Percentiles rank a stretch among this genome's conserved stretches.
phyloP scores from a whole-genome alignment of 75 land plant species.

The Chamaecyparis obtusa region DNA sequence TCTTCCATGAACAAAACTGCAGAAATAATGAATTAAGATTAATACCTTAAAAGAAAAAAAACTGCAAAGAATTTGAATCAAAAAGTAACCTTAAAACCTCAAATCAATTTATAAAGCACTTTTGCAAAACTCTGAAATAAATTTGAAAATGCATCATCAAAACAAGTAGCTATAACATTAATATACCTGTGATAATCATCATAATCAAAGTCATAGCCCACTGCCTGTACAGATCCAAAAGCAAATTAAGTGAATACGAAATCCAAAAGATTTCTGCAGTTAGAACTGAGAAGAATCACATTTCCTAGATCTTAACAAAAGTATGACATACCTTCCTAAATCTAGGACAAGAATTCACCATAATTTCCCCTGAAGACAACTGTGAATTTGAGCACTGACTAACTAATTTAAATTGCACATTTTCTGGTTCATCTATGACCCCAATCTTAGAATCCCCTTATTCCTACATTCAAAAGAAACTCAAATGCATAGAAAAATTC shows the following conservation, averaged over 20 bases:
- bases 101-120: not conserved
- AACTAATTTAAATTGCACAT: too few species aligned
- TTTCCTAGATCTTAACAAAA: too few species aligned
- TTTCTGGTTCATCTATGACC: too few species aligned
- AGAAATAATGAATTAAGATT: not conserved
- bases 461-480: too few species aligned
- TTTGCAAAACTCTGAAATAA: not conserved
- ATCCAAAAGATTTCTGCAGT: too few species aligned
- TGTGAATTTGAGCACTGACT: too few species aligned
- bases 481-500: not conserved
- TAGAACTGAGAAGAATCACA: too few species aligned
- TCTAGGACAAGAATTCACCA: too few species aligned
- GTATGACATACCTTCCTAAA: too few species aligned
- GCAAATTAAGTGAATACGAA: not conserved
- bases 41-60: not conserved
- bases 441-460: too few species aligned
- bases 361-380: too few species aligned
- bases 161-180: not conserved
- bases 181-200: constrained; percentile 87
- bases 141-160: not conserved
- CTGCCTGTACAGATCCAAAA: constrained; percentile 45
- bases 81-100: not conserved
- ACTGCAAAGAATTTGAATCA: not conserved
- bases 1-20: constrained; percentile 77
- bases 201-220: constrained; percentile 73